Conservation (phyloP, 495 filamentous ascomycete species). For the Xylaria grammica region DNA sequence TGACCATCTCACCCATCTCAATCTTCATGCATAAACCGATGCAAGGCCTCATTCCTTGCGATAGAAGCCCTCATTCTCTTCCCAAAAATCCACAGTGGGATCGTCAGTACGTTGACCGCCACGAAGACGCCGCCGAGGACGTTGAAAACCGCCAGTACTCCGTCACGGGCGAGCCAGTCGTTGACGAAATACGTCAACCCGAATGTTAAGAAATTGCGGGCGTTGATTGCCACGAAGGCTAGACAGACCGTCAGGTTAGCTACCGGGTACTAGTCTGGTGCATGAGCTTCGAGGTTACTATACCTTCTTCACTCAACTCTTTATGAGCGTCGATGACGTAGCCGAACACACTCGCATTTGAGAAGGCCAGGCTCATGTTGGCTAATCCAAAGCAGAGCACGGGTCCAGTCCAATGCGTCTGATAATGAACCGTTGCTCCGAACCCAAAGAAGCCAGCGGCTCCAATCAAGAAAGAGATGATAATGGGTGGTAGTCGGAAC, state of each 20-base stretch:
- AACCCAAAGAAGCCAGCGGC: constrained; percentile 63
- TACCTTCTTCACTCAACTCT: constrained; percentile 54
- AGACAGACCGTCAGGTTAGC: constrained; percentile 21
- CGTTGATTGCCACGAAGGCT: constrained; percentile 62
- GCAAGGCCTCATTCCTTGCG: constrained; percentile 50
- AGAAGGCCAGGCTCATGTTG: constrained; percentile 59
- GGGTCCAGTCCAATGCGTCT: constrained; percentile 60
- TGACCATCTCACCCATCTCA: constrained; percentile 6
- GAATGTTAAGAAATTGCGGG: constrained; percentile 58
- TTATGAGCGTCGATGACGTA: constrained; percentile 61
- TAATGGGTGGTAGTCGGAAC: constrained; percentile 57
- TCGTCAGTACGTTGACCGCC: constrained; percentile 51
- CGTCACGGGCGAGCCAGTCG: constrained; percentile 53
- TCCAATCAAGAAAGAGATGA: constrained; percentile 50
- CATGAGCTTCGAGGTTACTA: background rate
- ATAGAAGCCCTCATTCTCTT: constrained; percentile 54
- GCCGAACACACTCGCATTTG: constrained; percentile 57
- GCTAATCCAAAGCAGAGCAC: constrained; percentile 59
- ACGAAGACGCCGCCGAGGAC: constrained; percentile 56
- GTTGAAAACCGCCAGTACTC: constrained; percentile 54
- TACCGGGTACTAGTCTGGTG: background rate
- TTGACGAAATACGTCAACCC: constrained; percentile 61
- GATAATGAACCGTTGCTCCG: constrained; percentile 61
- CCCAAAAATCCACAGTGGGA: constrained; percentile 61
- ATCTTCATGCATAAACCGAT: constrained; percentile 57